Conservation (phyloP, 2,329 filamentous ascomycete species). For the Epichloe hybrida region DNA sequence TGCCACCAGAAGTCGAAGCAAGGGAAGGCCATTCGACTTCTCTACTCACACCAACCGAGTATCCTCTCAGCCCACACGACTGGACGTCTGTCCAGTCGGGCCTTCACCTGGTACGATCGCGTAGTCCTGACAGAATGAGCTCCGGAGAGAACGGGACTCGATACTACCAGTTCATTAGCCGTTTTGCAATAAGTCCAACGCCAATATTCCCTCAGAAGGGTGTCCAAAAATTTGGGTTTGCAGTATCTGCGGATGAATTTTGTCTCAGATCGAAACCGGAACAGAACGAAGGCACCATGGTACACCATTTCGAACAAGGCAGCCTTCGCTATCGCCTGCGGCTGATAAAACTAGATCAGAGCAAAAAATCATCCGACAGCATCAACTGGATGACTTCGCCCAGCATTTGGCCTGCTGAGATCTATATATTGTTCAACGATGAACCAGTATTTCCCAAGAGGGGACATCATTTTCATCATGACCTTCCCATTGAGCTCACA, state of each 20-base stretch:
- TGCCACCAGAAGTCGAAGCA: neutral
- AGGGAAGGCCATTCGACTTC: neutral
- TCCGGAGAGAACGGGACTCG: constrained; percentile 14
- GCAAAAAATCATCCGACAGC: constrained; percentile 25
- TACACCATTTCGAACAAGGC: neutral
- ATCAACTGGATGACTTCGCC: constrained; percentile 46
- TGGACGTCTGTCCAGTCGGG: constrained; percentile 26
- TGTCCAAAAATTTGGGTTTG: constrained; percentile 34
- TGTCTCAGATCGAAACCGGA: constrained; percentile 21
- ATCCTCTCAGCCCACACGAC: constrained; percentile 28
- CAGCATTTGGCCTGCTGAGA: constrained; percentile 55
- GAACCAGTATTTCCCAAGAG: constrained; percentile 43
- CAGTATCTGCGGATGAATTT: constrained; percentile 22
- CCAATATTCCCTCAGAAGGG: constrained; percentile 20
- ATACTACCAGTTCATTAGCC: constrained; percentile 45
- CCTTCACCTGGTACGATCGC: constrained; percentile 32
- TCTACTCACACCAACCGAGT: constrained; percentile 17
- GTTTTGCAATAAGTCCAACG: constrained; percentile 35
- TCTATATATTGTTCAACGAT: constrained; percentile 57
- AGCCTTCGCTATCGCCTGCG: constrained; percentile 55
- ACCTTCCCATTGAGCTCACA: constrained; percentile 65
- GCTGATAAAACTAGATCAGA: constrained; percentile 31
- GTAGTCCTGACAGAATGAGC: constrained; percentile 34
- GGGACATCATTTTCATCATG: constrained; percentile 60
- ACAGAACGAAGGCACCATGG: neutral